Base-by-base conservation (phyloP, 1,139 yeast genomes). In the Eremothecium gossypii region DNA sequence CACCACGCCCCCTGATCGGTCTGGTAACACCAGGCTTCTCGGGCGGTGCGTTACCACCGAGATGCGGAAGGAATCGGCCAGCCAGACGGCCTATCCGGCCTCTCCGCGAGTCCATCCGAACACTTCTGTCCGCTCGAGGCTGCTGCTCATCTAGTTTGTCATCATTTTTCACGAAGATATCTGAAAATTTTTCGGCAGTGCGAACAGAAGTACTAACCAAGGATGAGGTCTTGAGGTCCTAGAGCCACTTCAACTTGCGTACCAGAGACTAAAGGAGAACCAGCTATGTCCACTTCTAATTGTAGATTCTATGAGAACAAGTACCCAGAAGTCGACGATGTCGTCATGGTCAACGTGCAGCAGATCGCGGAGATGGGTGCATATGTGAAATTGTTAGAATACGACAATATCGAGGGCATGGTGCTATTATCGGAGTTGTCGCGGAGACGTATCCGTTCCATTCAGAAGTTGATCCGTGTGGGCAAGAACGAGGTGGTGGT, bases 281-380 rank as follows among this genome's bases (percentile, higher is more conserved):
- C 17, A 27, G n/a, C 12, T 30, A 82, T 83, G 91, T 79, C 94
- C 65, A 82, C 93, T 39, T 81, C 95, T 41, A 80, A 85, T 66
- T 89, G 96, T 72, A 82, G 99, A 71, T 93, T 83, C 69, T 91
- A 91, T 65, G 98, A 91, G 67, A 91, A 89, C 77, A 89, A 89
- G 67, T 91, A 82, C 71, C 99, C 99, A 49, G 99, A 91, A 67
- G 95, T 93, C 60, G 98, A 91, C 57, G 98, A 93, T 65, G 94
- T 91, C 54, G 97, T 91, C 51, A 89, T 91, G 91, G 98, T 91
- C 62, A 91, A 91, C 67, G 98, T 91, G 59, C 95, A 86, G 71
- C 96, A 87, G 65, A 87, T 87, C 57, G 96, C 96, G 54, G 96
- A 87, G 66, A 87, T 87, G 96, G 96, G 96, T 45, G 96, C 96